Base-by-base conservation (phyloP, 2,329 filamentous ascomycete species). In the Alternaria longipes region DNA sequence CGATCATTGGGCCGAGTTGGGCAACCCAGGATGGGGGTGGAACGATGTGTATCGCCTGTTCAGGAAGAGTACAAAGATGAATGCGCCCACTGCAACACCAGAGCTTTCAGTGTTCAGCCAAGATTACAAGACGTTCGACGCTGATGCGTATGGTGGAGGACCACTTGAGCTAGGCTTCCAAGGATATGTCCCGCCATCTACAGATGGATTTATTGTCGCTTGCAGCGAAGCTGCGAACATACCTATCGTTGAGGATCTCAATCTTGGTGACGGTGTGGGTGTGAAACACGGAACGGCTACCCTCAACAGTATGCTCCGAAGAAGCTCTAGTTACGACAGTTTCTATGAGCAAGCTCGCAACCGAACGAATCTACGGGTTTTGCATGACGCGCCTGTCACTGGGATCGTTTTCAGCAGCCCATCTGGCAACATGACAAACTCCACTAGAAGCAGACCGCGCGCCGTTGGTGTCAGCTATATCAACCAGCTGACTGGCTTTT, bases 1-100 rank as follows among this genome's bases (percentile, higher is more conserved):
- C 50, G 83, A 89, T 70, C 80, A 80, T 1, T 89, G 87, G 87
- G 83, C 80, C 40, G 73, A 79, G n/a, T 72, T 89, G 8, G 87
- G 87, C 1, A 89, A 89, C 62, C 57, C 73, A 2, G 86, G 85
- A 1, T 90, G 87, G 87, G 79, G 81, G 1, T 73, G 69, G 70
- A 30, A 65, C 8, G 64, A 71, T 24, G 62, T 69, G 2, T 70
- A 65, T 46, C 67, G 56, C 3, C 49, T 69, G 0, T 75, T 75
- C 38, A 53, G 44, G 47, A 75, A 69, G 62, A 71, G 68, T 34
- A 77, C 74, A 3, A 71, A 65, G 22, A 67, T 77, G 56, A 75
- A 74, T 47, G 63, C 74, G 4, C 73, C 74, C 16, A 69, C 63
- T 16, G 40, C 54, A 5, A 65, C 65, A 1, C 34, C 63, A 1